These are phyloP conservation scores for Coniochaeta sp. DNA, from an alignment of 2,329 filamentous ascomycete genomes.

Conservation along the genomic window DNA sequence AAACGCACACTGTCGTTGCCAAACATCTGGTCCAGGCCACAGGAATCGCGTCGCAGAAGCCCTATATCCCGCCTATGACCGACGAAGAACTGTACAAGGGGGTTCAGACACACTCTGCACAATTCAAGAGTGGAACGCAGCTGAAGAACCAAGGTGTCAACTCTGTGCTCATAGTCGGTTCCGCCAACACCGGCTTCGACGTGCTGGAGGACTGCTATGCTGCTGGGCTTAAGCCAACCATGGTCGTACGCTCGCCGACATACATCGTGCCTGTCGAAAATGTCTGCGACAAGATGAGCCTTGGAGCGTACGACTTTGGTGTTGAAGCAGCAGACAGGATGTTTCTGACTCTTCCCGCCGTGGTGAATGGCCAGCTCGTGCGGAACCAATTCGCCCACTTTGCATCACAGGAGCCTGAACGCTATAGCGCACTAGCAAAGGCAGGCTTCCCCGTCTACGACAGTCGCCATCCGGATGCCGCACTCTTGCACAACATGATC, in stretches of 20 bases:
- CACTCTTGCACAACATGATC: conserved; percentile 23
- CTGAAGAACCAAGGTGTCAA: conserved; percentile 12
- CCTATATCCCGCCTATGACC: conserved; percentile 30
- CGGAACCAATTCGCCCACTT: conserved; percentile 14
- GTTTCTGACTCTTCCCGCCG: conserved; percentile 11
- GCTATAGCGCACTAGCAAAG: conserved; percentile 23
- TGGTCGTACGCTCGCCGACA: conserved; percentile 26
- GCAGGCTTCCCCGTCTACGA: conserved; percentile 30
- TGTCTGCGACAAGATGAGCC: conserved; percentile 15
- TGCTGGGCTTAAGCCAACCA: conserved; percentile 24
- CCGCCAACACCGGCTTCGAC: conserved; percentile 36
- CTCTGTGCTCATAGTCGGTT: conserved; percentile 22
- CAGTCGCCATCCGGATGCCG: conserved; percentile 16
- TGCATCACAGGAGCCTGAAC: conserved; percentile 22
- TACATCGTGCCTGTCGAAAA: conserved; percentile 25
- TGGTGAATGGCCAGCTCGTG: conserved; percentile 15
- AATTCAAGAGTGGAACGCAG: conserved; percentile 31
- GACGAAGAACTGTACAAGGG: conserved; percentile 34
- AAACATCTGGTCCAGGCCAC: conserved; percentile 40
- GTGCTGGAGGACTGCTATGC: conserved; percentile 25
- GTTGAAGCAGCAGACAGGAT: conserved; percentile 16
- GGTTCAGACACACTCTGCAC: conserved; percentile 32
- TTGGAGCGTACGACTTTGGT: conserved; percentile 23
- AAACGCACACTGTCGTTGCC: conserved; percentile 22
- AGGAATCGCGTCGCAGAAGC: conserved; percentile 32